These are phyloP conservation scores for Ogataea trehalophila DNA, from an alignment of 805 yeast species.

Conservation along the genomic window DNA sequence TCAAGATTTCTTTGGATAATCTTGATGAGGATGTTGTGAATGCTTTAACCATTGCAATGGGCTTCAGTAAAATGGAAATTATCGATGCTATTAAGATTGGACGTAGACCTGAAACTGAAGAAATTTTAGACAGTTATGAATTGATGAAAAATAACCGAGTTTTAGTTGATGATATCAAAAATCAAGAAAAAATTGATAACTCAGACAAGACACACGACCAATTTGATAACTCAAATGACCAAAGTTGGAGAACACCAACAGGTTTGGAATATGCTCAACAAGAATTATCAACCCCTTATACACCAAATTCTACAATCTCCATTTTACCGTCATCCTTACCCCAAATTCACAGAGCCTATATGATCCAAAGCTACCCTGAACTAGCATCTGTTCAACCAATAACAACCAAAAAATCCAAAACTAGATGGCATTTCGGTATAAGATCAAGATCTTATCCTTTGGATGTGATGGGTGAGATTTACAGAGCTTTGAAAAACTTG, in stretches of 20 bases:
- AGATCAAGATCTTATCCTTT: conserved; percentile 93
- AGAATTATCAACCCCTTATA: conserved; percentile 33
- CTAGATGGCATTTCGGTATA: conserved; percentile 98
- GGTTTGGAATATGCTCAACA: conserved; percentile 24
- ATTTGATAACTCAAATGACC: conserved; percentile 1
- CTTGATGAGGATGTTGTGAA: conserved; percentile 73
- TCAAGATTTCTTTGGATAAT: conserved; percentile 33
- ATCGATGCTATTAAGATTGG: conserved; percentile 51
- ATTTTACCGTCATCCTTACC: conserved; percentile 92
- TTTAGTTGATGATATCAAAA: conserved; percentile 62
- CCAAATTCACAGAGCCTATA: conserved; percentile 87
- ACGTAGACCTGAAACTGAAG: conserved; percentile 49
- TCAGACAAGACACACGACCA: not conserved
- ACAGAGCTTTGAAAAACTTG: conserved; percentile 84
- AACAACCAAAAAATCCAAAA: conserved; percentile 76
- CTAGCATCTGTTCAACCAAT: conserved; percentile 38
- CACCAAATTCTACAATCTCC: conserved; percentile 80
- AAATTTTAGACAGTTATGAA: conserved; percentile 81
- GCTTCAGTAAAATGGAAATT: conserved; percentile 82
- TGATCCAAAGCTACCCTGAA: conserved; percentile 46
- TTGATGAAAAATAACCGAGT: conserved; percentile 75
- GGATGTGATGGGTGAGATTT: conserved; percentile 98
- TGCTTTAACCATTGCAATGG: conserved; percentile 78
- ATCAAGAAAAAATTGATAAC: conserved; percentile 9
- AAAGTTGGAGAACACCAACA: conserved; percentile 29